Conservation (phyloP, 73 alveolate genomes). For the Paramecium sonneborni region DNA sequence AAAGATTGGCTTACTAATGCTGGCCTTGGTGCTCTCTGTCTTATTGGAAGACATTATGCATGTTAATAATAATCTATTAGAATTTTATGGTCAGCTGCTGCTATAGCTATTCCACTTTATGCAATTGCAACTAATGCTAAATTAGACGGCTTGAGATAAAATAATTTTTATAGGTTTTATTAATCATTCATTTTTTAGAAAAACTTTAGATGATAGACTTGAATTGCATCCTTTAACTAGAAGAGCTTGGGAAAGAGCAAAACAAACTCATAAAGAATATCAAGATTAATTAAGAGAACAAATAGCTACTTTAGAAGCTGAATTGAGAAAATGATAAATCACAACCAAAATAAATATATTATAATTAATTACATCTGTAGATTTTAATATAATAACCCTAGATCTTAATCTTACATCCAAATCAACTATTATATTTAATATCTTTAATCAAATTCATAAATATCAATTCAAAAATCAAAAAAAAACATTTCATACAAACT, state of each 20-base stretch:
- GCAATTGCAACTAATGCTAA: neutral
- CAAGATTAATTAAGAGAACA: neutral
- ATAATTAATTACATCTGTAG: neutral
- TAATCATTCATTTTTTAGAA: conserved; percentile 17
- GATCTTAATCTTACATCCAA: neutral
- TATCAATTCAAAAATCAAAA: too few relatives aligned
- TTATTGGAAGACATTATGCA: conserved; percentile 33
- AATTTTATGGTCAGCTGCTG: conserved; percentile 21
- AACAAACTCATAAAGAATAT: conserved; percentile 38
- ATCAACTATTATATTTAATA: too few relatives aligned
- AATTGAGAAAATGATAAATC: neutral
- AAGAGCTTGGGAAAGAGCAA: conserved; percentile 91
- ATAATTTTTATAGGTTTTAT: neutral
- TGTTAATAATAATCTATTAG: neutral
- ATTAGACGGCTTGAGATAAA: neutral
- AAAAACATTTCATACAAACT: too few relatives aligned
- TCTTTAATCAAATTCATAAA: too few relatives aligned
- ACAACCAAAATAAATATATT: neutral
- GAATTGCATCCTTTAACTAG: conserved; percentile 87
- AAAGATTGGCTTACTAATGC: conserved; percentile 14
- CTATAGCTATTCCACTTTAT: neutral
- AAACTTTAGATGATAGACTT: conserved; percentile 81
- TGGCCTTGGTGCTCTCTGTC: neutral
- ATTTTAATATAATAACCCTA: neutral
- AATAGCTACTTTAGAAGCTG: conserved; percentile 46